Conservation (phyloP, 352 stramenopile genomes). For the Phytophthora litchii region DNA sequence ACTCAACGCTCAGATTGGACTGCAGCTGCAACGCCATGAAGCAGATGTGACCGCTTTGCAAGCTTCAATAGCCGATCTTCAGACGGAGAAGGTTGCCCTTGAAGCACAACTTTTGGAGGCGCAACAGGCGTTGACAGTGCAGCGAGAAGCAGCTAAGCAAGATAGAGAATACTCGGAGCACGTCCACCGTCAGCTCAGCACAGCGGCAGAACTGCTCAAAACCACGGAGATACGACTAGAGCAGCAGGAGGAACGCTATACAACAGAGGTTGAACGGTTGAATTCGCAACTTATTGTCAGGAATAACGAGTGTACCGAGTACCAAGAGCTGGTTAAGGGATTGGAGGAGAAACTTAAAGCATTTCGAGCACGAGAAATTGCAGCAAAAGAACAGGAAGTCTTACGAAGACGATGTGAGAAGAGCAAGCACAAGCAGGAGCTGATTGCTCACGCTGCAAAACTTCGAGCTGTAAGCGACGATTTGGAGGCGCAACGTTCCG, state of each 20-base stretch:
- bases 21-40: slow-evolving; percentile 75
- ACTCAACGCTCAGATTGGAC: slow-evolving; percentile 71
- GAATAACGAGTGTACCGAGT: slow-evolving; percentile 11
- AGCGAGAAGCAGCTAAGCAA: slow-evolving; percentile 33
- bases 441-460: slow-evolving; percentile 30
- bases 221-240: slow-evolving; percentile 56
- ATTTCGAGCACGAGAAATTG: slow-evolving; percentile 3
- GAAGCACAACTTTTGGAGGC: slow-evolving; percentile 22
- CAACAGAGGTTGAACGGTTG: slow-evolving; percentile 25
- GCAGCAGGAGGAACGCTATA: slow-evolving; percentile 40
- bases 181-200: slow-evolving; percentile 66
- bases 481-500: slow-evolving; percentile 44
- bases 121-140: slow-evolving; percentile 23
- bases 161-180: slow-evolving; percentile 64
- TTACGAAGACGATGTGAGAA: slow-evolving; percentile 28
- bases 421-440: slow-evolving; percentile 36
- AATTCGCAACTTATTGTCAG: slow-evolving; percentile 12
- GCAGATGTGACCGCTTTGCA: slow-evolving; percentile 60
- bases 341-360: slow-evolving; percentile 34
- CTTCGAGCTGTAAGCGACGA: slow-evolving; percentile 32
- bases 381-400: slow-evolving; percentile 37
- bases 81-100: slow-evolving; percentile 47
- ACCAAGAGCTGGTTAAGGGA: slow-evolving; percentile 5
- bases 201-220: slow-evolving; percentile 62
- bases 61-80: slow-evolving; percentile 40